phyloP scores from a whole-genome alignment of 345 rosid genomes.

The Pugionium cornutum region DNA sequence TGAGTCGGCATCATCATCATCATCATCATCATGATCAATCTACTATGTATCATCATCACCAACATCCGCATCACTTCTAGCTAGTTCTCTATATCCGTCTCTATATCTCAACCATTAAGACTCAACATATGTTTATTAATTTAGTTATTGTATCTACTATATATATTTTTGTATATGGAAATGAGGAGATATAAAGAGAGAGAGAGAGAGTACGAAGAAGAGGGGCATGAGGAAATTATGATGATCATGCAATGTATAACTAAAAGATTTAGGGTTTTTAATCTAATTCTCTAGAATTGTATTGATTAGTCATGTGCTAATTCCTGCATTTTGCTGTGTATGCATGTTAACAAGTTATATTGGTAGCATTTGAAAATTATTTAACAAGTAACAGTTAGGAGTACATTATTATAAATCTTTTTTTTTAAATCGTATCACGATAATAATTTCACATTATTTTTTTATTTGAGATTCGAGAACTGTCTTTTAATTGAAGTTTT shows the following conservation, averaged over 20 bases:
- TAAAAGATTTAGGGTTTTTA: conserved; percentile 21
- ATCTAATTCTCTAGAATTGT: conserved; percentile 22
- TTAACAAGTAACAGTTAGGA: no score
- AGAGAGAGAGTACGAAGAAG: conserved; percentile 24
- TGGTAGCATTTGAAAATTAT: no score
- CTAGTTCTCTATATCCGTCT: conserved; percentile 39
- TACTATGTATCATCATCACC: conserved; percentile 59
- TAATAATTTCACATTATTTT: conserved; percentile 26
- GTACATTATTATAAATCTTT: no score
- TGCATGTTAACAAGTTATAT: no score
- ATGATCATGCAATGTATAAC: conserved; percentile 15
- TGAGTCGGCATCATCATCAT: conserved; percentile 56
- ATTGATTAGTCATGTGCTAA: conserved; percentile 19
- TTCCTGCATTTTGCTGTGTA: no score
- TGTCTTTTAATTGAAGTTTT: conserved; percentile 36
- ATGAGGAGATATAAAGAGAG: conserved; percentile 12
- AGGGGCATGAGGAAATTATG: conserved; percentile 6
- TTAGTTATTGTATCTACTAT: conserved; percentile 22
- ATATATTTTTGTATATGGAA: conserved; percentile 22
- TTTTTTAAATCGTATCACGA: not conserved
- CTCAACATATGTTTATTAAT: conserved; percentile 29
- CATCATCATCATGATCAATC: conserved; percentile 51
- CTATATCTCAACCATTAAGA: conserved; percentile 29
- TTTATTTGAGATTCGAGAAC: conserved; percentile 33
- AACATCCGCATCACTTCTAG: conserved; percentile 67